Percentiles rank a stretch among this genome's conserved stretches.
Evolutionary conservation across 176 grass and related monocot genomes (phyloP).

Genomic region (Carex littledalei): DNA sequence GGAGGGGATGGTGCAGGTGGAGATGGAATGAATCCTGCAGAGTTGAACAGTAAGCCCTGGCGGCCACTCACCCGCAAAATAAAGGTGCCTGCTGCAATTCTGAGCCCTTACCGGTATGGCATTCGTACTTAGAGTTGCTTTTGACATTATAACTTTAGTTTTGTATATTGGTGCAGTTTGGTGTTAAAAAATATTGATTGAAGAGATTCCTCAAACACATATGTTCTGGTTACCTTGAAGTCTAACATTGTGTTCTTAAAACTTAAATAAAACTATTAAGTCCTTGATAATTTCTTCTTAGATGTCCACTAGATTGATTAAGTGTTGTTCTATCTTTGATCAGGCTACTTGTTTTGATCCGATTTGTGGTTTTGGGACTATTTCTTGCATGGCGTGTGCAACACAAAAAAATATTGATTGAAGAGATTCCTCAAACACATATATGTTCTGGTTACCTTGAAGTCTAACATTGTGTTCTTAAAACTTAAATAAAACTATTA

Average conservation of each 20-base stretch:
- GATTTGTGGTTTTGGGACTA: conserved; percentile 51
- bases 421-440: neutral
- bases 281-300: neutral
- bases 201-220: neutral
- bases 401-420: conserved; percentile 44
- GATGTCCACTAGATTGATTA: neutral
- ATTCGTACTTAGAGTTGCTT: neutral
- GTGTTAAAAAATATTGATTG: neutral
- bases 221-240: neutral
- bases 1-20: conserved; percentile 42
- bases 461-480: neutral
- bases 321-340: neutral
- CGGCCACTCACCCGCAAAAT: conserved; percentile 87
- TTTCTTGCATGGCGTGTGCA: conserved; percentile 79
- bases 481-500: neutral
- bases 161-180: neutral
- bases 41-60: conserved; percentile 83
- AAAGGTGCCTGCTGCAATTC: conserved; percentile 58
- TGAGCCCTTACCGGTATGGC: conserved; percentile 85
- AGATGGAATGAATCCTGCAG: conserved; percentile 41
- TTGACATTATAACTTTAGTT: neutral
- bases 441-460: neutral
- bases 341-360: conserved; percentile 86
- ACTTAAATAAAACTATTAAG: neutral
- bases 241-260: neutral